Percentiles rank a stretch among this genome's conserved stretches.
These are phyloP conservation scores for Moesziomyces sp. DNA, from an alignment of 1,284 basidiomycete genomes.

Conservation along the genomic window DNA sequence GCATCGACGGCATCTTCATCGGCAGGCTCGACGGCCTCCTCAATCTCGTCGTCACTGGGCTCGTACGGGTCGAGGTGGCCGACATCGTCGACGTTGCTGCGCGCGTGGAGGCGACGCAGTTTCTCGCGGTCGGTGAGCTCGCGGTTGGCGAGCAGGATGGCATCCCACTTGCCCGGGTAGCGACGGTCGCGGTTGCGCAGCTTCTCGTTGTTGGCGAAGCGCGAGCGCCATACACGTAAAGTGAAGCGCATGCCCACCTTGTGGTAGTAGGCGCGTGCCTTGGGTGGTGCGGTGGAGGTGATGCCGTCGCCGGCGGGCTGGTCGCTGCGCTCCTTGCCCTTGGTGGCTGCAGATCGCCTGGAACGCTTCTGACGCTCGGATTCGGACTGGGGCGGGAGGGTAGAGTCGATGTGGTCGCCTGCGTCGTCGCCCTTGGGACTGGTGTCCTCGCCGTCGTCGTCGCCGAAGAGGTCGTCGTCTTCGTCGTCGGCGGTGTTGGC, in stretches of 20 bases:
- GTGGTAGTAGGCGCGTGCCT: constrained; percentile 61
- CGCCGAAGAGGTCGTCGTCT: constrained; percentile 52
- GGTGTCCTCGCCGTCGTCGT: constrained; percentile 27
- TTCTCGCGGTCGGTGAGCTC: constrained; percentile 47
- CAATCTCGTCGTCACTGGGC: constrained; percentile 43
- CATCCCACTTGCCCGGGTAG: constrained; percentile 61
- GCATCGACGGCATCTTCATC: constrained; percentile 2
- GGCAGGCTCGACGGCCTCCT: constrained; percentile 10
- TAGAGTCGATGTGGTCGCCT: constrained; percentile 24
- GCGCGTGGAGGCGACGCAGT: constrained; percentile 35
- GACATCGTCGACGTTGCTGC: constrained; percentile 52
- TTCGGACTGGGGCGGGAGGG: constrained; percentile 52
- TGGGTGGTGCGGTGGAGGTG: constrained; percentile 24
- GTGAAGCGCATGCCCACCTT: constrained; percentile 61
- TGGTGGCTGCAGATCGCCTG: constrained; percentile 26
- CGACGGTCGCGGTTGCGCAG: constrained; percentile 43
- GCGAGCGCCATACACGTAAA: constrained; percentile 56
- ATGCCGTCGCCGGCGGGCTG: constrained; percentile 28
- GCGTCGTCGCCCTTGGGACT: constrained; percentile 12
- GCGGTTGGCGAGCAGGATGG: constrained; percentile 51
- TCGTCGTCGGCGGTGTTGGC: constrained; percentile 20
- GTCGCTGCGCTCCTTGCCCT: constrained; percentile 49
- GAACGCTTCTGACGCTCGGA: constrained; percentile 52
- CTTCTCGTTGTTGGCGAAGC: constrained; percentile 50
- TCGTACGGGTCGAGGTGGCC: constrained; percentile 52